Conservation (phyloP, 306 rosid species). For the Sicyos baderoa region DNA sequence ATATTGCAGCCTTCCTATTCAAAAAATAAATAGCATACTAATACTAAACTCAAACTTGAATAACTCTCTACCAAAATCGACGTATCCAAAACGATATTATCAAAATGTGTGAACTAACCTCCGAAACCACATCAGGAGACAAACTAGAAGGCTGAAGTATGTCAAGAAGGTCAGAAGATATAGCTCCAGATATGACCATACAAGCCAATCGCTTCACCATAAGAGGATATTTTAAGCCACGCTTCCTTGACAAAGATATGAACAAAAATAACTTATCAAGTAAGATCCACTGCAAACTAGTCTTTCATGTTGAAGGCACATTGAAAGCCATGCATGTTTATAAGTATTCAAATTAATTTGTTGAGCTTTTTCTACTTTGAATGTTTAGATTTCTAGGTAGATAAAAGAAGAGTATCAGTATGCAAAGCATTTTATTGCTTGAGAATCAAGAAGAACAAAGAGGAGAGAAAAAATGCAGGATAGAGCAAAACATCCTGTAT, state of each 20-base stretch:
- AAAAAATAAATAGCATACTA: not conserved
- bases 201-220: slow-evolving; percentile 86
- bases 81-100: not conserved
- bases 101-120: slow-evolving; percentile 30
- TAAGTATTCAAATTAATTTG: not conserved
- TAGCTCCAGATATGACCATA: slow-evolving; percentile 68
- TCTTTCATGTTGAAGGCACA: not conserved
- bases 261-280: slow-evolving; percentile 11
- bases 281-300: slow-evolving; percentile 1
- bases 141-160: slow-evolving; percentile 78
- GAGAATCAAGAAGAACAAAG: not conserved
- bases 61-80: not conserved
- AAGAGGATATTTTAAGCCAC: slow-evolving; percentile 68
- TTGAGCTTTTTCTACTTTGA: not conserved
- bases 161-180: slow-evolving; percentile 54
- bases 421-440: not conserved
- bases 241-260: slow-evolving; percentile 43
- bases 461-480: not conserved
- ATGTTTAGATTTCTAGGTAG: not conserved
- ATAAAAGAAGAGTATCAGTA: not conserved
- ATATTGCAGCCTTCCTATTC: not conserved
- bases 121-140: slow-evolving; percentile 44
- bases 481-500: not conserved
- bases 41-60: not conserved
- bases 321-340: not conserved